Evolutionary conservation across 257 asterid species (phyloP).

Genomic region (Capsicum rhomboideum): DNA sequence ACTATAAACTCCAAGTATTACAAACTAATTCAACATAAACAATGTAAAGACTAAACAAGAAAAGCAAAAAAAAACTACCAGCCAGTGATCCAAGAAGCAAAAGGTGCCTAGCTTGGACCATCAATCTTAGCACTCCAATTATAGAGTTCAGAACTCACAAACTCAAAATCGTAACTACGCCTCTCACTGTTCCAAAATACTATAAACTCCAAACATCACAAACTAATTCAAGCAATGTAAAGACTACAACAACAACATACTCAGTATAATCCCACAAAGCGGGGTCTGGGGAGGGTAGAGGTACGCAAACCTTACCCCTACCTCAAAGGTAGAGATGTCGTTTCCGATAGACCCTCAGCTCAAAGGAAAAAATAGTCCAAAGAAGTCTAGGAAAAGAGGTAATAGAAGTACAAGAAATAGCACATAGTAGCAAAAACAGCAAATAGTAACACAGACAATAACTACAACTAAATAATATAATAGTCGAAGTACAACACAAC

Average conservation of each 20-base stretch:
- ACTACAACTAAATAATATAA: no score
- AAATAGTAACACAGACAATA: no score
- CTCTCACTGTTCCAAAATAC: background rate
- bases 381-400: no score
- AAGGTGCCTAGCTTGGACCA: conserved; percentile 91
- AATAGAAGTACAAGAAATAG: no score
- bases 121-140: conserved; percentile 95
- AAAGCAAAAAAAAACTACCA: conserved; percentile 34
- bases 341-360: no score
- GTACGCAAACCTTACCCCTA: background rate
- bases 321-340: no score
- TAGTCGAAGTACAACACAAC: no score
- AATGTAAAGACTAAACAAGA: background rate
- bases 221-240: background rate
- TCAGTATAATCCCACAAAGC: background rate
- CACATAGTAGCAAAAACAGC: no score
- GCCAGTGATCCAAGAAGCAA: conserved; percentile 97
- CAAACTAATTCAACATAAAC: background rate
- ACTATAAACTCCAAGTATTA: background rate
- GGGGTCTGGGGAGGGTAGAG: background rate
- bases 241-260: background rate
- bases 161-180: background rate
- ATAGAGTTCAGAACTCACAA: conserved; percentile 26
- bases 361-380: no score
- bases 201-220: background rate